Conservation (phyloP, 305 asterid genomes). For the Solanum aculeatissimum region DNA sequence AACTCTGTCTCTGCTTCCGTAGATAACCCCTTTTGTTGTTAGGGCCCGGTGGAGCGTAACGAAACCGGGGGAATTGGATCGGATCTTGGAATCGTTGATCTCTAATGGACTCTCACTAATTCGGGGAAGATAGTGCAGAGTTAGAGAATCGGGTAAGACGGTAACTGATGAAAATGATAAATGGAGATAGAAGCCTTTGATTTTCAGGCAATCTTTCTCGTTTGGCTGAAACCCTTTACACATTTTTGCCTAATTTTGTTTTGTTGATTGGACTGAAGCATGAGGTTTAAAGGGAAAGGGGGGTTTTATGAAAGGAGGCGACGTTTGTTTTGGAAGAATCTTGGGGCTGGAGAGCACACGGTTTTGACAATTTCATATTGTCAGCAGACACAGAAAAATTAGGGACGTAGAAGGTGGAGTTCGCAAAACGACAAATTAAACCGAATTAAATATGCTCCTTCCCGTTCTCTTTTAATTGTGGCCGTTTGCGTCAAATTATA, state of each 20-base stretch:
- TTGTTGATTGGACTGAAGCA: not conserved
- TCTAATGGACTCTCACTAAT: conserved; percentile 41
- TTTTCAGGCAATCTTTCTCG: conserved; percentile 33
- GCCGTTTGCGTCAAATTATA: no score
- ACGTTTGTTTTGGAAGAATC: conserved; percentile 21
- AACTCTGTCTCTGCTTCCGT: conserved; percentile 49
- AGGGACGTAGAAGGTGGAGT: not conserved
- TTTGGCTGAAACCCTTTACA: conserved; percentile 48
- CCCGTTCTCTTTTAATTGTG: no score
- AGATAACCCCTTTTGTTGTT: not conserved
- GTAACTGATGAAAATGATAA: conserved; percentile 12
- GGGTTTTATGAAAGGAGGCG: not conserved
- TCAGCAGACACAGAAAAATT: not conserved
- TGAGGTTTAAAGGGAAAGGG: not conserved
- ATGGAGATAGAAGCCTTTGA: conserved; percentile 41
- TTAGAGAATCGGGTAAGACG: conserved; percentile 26
- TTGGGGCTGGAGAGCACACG: conserved; percentile 19
- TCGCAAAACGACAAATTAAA: not conserved
- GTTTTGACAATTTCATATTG: conserved; percentile 1
- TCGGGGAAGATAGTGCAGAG: conserved; percentile 57
- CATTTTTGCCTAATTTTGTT: conserved; percentile 14
- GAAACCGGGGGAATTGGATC: conserved; percentile 49
- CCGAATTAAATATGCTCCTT: not conserved
- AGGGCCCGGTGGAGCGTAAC: conserved; percentile 48
- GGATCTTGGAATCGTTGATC: conserved; percentile 39